Conservation (phyloP, 208 protist genomes). For the Acanthamoeba polyphaga region DNA sequence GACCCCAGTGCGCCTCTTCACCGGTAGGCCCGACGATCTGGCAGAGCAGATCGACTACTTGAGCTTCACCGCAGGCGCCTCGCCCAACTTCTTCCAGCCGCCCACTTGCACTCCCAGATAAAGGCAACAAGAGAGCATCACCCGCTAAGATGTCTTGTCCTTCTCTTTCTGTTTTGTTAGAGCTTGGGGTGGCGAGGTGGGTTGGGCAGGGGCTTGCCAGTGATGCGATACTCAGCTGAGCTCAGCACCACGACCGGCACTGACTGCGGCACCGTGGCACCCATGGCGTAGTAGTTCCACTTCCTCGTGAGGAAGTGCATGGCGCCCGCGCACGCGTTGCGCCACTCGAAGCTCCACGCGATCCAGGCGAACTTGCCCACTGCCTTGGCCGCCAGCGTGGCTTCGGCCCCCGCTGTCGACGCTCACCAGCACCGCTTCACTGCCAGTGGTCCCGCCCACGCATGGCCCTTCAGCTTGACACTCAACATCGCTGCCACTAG, state of each 20-base stretch:
- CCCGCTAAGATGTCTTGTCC: too few species aligned
- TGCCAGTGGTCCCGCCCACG: slow-evolving; percentile 11
- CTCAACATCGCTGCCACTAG: too few species aligned
- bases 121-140: too few species aligned
- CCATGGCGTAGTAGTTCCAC: slow-evolving; percentile 70
- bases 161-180: too few species aligned
- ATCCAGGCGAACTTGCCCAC: slow-evolving; percentile 53
- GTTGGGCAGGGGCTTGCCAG: neutral
- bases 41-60: too few species aligned
- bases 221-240: neutral
- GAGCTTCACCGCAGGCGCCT: too few species aligned
- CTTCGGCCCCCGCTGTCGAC: slow-evolving; percentile 18
- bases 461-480: slow-evolving; percentile 21
- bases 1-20: too few species aligned
- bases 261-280: slow-evolving; percentile 16
- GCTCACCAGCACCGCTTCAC: slow-evolving; percentile 52
- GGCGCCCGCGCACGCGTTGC: neutral
- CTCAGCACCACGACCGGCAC: slow-evolving; percentile 2
- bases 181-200: too few species aligned
- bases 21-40: too few species aligned
- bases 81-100: too few species aligned
- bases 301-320: neutral
- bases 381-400: slow-evolving; percentile 14
- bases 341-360: slow-evolving; percentile 50
- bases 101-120: too few species aligned